Evolutionary conservation across 2,329 filamentous ascomycete genomes (phyloP).

Genomic region (Knufia petricola): DNA sequence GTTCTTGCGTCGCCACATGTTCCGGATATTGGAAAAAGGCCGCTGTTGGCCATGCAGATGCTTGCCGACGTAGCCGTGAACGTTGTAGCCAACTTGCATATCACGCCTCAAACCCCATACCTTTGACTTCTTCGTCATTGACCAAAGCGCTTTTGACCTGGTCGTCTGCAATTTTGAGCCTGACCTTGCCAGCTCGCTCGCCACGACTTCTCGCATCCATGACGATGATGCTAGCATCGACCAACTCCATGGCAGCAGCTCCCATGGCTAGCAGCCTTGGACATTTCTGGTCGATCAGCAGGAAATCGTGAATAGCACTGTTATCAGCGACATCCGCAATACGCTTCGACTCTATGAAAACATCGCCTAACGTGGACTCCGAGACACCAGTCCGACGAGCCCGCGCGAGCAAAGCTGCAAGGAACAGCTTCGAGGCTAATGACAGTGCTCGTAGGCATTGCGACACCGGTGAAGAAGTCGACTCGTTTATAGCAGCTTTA

Average conservation of each 20-base stretch:
- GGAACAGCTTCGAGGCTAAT: constrained; percentile 71
- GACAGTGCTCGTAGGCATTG: constrained; percentile 77
- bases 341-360: constrained; percentile 73
- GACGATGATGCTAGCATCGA: constrained; percentile 78
- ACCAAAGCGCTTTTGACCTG: constrained; percentile 80
- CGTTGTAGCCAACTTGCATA: not conserved
- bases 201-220: constrained; percentile 66
- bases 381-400: constrained; percentile 73
- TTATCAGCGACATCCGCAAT: constrained; percentile 51
- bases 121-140: constrained; percentile 78
- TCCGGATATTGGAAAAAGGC: too few relatives aligned
- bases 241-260: constrained; percentile 68
- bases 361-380: constrained; percentile 81
- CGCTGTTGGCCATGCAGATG: not conserved
- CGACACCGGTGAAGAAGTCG: constrained; percentile 83
- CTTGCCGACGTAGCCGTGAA: not conserved
- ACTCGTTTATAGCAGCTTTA: constrained; percentile 89
- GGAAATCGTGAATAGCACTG: constrained; percentile 49
- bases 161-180: constrained; percentile 78
- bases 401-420: constrained; percentile 70
- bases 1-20: too few relatives aligned
- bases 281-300: constrained; percentile 31
- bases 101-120: constrained; percentile 51
- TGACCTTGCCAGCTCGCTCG: constrained; percentile 77
- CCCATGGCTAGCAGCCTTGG: constrained; percentile 53